A percentile compares a stretch with the other conserved stretches of the same genome.
Conservation (phyloP, 106 monocot species). For the Narthecium ossifragum region DNA sequence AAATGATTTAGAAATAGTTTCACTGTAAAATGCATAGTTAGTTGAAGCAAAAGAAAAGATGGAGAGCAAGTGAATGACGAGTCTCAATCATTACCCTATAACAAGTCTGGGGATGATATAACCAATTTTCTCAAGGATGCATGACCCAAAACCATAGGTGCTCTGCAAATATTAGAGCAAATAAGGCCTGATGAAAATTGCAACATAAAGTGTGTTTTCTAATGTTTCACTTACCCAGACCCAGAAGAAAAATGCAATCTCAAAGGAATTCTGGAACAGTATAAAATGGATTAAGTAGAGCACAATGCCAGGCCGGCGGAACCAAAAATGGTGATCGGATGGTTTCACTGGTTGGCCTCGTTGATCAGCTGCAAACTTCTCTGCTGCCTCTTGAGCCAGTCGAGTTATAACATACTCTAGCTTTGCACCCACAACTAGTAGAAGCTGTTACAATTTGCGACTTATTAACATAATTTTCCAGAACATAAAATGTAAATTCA, state of each 20-base stretch:
- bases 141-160: constrained; percentile 68
- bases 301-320: constrained; percentile 41
- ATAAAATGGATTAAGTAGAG: constrained; percentile 84
- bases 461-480: too few relatives aligned
- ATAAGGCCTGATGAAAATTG: not conserved
- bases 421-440: constrained; percentile 77
- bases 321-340: constrained; percentile 84
- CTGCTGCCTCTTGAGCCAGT: constrained; percentile 52
- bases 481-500: too few relatives aligned
- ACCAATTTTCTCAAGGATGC: constrained; percentile 61
- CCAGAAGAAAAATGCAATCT: constrained; percentile 91
- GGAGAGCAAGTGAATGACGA: not conserved
- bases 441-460: constrained; percentile 65
- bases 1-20: too few relatives aligned
- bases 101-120: constrained; percentile 69
- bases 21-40: too few relatives aligned
- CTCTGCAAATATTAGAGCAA: constrained; percentile 16
- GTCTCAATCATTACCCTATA: constrained; percentile 39
- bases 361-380: not conserved
- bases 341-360: constrained; percentile 29
- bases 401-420: constrained; percentile 77
- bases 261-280: constrained; percentile 89
- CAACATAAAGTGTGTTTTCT: not conserved
- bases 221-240: constrained; percentile 48
- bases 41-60: not conserved